Evolutionary conservation across 1,139 yeast species (phyloP), one percentile per base, ranked within the genome.

Genomic region (Kurtzmaniella quercitrusa): DNA sequence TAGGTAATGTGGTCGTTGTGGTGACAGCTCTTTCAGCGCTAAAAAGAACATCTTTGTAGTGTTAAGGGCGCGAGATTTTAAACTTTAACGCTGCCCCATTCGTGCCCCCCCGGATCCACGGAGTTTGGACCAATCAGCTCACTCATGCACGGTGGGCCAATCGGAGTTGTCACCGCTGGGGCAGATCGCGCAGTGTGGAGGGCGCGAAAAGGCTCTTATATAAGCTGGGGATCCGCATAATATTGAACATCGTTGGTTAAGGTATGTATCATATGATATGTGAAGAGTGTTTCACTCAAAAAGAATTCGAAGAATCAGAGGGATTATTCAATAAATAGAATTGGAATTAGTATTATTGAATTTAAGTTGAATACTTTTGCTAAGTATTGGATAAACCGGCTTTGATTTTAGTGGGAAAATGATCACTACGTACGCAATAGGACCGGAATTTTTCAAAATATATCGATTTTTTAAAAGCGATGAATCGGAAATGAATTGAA

Each of bases 51-150:
- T 21, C 26, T 7, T 21, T 7, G 11, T 11, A 11, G 26, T 21
- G 11, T 21, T 21, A 11, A 21, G 26, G 11, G 23, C 23, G 8
- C 12, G 30, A 9, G 30, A 26, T 11, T 11, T 26, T 30, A 30
- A 16, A 14, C 18, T 30, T 30, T 30, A 33, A 12, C 12, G 37
- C 6, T 18, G 22, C 37, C 37, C 37, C 37, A 34, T 17, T n/a
- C 20, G 26, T 19, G 37, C 37, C 37, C 37, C 36, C 20, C 34
- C 37, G 23, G 37, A 20, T 34, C 22, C 26, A 20, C 37, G 37
- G 37, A 34, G 23, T 34, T 34, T 34, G 22, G 37, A 19, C 37
- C 37, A 34, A 34, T 34, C 37, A 34, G 26, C 21, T 17, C 16
- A 19, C 14, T 19, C 37, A 20, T 12, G 21, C 20, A 15, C 26